phyloP scores from a whole-genome alignment of 106 monocot species.

The Acanthochlamys bracteata region DNA sequence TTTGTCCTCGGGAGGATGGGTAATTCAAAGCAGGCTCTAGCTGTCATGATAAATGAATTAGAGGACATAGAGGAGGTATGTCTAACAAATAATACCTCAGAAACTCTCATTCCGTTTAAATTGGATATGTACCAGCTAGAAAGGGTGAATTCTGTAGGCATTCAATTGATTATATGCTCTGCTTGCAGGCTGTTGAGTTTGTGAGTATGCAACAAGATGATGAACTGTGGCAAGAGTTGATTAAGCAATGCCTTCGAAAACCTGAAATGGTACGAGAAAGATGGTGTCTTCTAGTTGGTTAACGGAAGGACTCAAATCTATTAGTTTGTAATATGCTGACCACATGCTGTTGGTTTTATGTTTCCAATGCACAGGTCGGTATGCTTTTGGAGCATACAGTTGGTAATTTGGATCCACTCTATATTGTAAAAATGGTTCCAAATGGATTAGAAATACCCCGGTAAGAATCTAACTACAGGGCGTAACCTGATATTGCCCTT shows the following conservation, averaged over 20 bases:
- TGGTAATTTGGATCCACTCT: constrained; percentile 92
- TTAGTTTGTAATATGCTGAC: too few relatives aligned
- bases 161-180: background rate
- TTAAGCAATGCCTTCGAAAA: constrained; percentile 77
- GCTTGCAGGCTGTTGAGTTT: constrained; percentile 87
- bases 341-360: constrained; percentile 4
- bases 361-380: constrained; percentile 52
- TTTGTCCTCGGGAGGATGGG: constrained; percentile 96
- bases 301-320: too few relatives aligned
- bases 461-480: constrained; percentile 30
- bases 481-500: too few relatives aligned
- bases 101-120: background rate
- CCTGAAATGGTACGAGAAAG: constrained; percentile 75
- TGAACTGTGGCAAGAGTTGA: constrained; percentile 91
- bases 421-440: constrained; percentile 83
- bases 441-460: constrained; percentile 82
- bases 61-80: constrained; percentile 94
- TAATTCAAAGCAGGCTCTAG: constrained; percentile 73
- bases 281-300: background rate
- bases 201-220: constrained; percentile 90
- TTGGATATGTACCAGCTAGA: too few relatives aligned
- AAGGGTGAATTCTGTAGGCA: too few relatives aligned
- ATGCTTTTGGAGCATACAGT: constrained; percentile 95
- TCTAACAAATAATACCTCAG: too few relatives aligned
- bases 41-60: constrained; percentile 80